Percentiles rank a stretch among this genome's conserved stretches.
phyloP scores from a whole-genome alignment of 345 rosid species.

The Hirschfeldia incana region DNA sequence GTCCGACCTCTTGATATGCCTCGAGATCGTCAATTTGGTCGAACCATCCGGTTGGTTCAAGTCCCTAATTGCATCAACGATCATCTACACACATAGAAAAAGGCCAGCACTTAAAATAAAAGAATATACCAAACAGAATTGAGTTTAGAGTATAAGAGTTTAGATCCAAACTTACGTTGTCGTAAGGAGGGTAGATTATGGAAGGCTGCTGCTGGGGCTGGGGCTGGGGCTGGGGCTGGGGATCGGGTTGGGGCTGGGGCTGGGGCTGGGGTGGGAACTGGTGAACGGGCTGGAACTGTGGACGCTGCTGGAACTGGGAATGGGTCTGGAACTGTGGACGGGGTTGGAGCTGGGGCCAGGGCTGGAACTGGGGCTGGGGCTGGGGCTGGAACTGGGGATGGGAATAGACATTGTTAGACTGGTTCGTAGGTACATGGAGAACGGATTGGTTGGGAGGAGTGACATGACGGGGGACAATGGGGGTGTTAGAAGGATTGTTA shows the following conservation, averaged over 20 bases:
- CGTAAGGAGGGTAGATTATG: constrained; percentile 22
- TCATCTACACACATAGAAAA: constrained; percentile 51
- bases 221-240: neutral
- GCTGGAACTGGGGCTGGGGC: neutral
- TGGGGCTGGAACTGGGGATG: neutral
- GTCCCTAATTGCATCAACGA: constrained; percentile 62
- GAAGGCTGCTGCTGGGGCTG: neutral
- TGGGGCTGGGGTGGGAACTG: neutral
- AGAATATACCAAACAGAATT: neutral
- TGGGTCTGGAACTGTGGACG: neutral
- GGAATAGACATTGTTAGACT: neutral
- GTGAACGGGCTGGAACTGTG: too few relatives aligned
- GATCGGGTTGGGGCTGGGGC: neutral
- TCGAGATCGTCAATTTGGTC: constrained; percentile 73
- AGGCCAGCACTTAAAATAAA: neutral
- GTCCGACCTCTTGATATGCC: constrained; percentile 53
- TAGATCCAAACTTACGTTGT: constrained; percentile 23
- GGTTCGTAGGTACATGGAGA: neutral
- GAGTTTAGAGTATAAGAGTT: neutral
- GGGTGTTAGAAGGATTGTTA: neutral
- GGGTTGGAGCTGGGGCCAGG: neutral
- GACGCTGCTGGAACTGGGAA: neutral
- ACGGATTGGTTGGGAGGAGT: neutral
- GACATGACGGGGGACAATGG: neutral
- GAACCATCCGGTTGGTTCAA: constrained; percentile 75